Percentiles rank a stretch among this genome's conserved stretches.
Evolutionary conservation across 73 alveolate species (phyloP).

Genomic region (Breviolum minutum): DNA sequence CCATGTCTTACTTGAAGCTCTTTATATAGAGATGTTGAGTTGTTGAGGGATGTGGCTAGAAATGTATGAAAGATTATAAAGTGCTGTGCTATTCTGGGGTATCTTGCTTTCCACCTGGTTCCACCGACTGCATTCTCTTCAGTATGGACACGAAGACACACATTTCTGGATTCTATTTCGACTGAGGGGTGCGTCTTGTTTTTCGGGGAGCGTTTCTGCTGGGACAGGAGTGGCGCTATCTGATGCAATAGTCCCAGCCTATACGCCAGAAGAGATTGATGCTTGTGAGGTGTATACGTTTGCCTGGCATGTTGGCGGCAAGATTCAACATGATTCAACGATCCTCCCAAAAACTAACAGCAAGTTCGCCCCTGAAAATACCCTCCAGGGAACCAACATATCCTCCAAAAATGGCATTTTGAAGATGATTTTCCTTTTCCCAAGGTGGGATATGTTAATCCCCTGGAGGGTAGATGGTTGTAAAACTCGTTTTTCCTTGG

Average conservation of each 20-base stretch:
- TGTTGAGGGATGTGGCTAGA: too few relatives aligned
- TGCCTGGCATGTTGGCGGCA: constrained; percentile 11
- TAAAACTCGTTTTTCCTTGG: too few relatives aligned
- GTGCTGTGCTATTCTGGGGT: not conserved
- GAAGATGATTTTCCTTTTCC: too few relatives aligned
- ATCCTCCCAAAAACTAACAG: not conserved
- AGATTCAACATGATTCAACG: not conserved
- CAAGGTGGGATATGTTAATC: too few relatives aligned
- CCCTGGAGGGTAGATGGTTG: too few relatives aligned
- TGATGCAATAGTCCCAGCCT: constrained; percentile 68
- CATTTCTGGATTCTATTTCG: too few relatives aligned
- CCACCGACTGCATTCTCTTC: too few relatives aligned
- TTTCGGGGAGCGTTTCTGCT: not conserved
- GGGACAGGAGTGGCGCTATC: constrained; percentile 60
- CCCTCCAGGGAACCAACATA: too few relatives aligned
- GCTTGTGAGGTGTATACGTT: constrained; percentile 66
- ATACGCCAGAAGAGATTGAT: constrained; percentile 23
- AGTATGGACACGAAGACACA: too few relatives aligned
- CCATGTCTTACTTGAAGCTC: not conserved
- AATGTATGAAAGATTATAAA: not conserved
- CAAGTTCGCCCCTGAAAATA: too few relatives aligned
- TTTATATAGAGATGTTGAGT: not conserved
- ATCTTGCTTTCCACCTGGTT: too few relatives aligned
- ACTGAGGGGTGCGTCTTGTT: not conserved
- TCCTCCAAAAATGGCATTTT: too few relatives aligned